phyloP scores from a whole-genome alignment of 495 filamentous ascomycete genomes.

The Oidiodendron maius region DNA sequence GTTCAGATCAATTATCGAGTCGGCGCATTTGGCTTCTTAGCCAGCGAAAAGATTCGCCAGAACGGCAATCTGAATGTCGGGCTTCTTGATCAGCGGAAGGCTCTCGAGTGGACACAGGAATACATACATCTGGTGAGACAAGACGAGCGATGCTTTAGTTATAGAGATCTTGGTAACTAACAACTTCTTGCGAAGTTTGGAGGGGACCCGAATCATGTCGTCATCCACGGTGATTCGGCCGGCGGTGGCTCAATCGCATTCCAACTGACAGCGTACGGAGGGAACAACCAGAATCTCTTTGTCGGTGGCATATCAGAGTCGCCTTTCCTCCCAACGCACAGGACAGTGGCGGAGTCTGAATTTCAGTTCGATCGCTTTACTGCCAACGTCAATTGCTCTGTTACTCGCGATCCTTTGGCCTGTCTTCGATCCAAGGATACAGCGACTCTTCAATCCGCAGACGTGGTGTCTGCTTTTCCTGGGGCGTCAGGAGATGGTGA shows the following conservation, averaged over 20 bases:
- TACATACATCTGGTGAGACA: conserved; percentile 56
- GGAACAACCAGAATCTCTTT: conserved; percentile 14
- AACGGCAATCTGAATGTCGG: conserved; percentile 62
- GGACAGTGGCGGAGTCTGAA: conserved; percentile 52
- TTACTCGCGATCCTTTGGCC: too few relatives aligned
- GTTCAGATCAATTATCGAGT: conserved; percentile 74
- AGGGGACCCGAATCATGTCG: conserved; percentile 64
- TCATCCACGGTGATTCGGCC: conserved; percentile 64
- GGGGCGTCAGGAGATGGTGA: too few relatives aligned
- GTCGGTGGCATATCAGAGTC: conserved; percentile 38
- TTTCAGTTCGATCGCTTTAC: conserved; percentile 58
- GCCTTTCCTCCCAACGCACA: conserved; percentile 54
- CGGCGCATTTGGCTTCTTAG: conserved; percentile 68
- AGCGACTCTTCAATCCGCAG: too few relatives aligned
- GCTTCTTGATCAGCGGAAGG: conserved; percentile 61
- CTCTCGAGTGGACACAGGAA: conserved; percentile 63
- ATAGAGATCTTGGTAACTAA: too few relatives aligned
- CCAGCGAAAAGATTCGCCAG: conserved; percentile 48
- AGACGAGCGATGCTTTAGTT: too few relatives aligned
- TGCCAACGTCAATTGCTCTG: too few relatives aligned
- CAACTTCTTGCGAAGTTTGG: too few relatives aligned
- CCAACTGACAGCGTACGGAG: conserved; percentile 41
- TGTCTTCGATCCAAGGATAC: too few relatives aligned
- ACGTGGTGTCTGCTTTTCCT: too few relatives aligned
- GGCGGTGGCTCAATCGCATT: conserved; percentile 53